These are phyloP conservation scores for Ceratobasidium sp. DNA, from an alignment of 1,284 basidiomycete species.

Conservation along the genomic window DNA sequence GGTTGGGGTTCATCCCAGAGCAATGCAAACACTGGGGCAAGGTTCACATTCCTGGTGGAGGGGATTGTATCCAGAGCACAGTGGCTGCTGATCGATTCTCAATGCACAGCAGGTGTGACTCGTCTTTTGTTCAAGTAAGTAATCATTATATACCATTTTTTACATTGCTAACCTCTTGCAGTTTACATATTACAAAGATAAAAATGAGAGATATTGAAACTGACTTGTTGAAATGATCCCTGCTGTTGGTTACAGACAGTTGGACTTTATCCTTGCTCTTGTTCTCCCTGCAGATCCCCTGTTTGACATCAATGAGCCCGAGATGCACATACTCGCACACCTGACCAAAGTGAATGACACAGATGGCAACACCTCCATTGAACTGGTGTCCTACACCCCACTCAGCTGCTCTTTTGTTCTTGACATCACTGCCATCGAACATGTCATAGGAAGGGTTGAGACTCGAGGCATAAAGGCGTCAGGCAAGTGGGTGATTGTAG, in stretches of 20 bases:
- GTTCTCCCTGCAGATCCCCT: slow-evolving; percentile 9
- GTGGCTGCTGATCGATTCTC: background rate
- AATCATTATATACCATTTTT: slow-evolving; percentile 36
- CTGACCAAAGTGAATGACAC: slow-evolving; percentile 12
- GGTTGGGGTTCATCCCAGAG: background rate
- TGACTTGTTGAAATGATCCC: slow-evolving; percentile 31
- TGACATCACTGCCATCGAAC: slow-evolving; percentile 4
- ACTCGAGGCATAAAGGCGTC: background rate
- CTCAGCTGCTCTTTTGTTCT: slow-evolving; percentile 16
- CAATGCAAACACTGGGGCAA: slow-evolving; percentile 32
- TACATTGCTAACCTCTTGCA: slow-evolving; percentile 22
- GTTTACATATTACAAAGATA: slow-evolving; percentile 51
- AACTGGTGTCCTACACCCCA: slow-evolving; percentile 1
- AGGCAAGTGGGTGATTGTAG: slow-evolving; percentile 17
- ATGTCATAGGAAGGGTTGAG: slow-evolving; percentile 2
- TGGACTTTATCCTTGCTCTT: slow-evolving; percentile 46
- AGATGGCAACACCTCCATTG: background rate
- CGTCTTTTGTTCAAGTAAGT: slow-evolving; percentile 7
- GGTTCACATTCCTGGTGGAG: background rate
- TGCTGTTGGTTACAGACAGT: slow-evolving; percentile 47
- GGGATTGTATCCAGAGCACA: slow-evolving; percentile 10
- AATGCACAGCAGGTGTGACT: slow-evolving; percentile 16
- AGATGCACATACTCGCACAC: slow-evolving; percentile 22
- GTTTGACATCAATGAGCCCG: slow-evolving; percentile 1
- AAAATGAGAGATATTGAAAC: slow-evolving; percentile 43